Conservation (phyloP, 805 yeast genomes). For the Kazachstania martiniae region DNA sequence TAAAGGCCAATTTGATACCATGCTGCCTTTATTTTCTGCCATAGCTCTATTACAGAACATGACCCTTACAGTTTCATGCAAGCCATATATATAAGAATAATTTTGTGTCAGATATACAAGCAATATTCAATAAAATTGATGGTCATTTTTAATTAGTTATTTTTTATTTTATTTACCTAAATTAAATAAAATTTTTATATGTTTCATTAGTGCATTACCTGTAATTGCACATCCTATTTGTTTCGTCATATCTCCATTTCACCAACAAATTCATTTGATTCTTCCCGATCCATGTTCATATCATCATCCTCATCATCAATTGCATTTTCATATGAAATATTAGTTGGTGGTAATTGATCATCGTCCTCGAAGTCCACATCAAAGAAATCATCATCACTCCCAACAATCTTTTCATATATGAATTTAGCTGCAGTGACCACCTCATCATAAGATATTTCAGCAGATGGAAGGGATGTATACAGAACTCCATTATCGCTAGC, state of each 20-base stretch:
- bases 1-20: no score
- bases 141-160: no score
- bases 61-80: no score
- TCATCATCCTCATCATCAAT: slow-evolving; percentile 25
- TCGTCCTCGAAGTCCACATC: slow-evolving; percentile 96
- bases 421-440: slow-evolving; percentile 70
- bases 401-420: slow-evolving; percentile 70
- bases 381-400: slow-evolving; percentile 91
- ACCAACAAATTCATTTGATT: slow-evolving; percentile 32
- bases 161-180: no score
- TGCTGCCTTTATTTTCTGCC: no score
- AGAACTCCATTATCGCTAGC: slow-evolving; percentile 39
- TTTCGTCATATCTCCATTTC: slow-evolving; percentile 26
- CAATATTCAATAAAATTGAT: no score
- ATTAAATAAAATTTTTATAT: no score
- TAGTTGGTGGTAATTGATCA: slow-evolving; percentile 37
- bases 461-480: slow-evolving; percentile 58
- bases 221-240: no score
- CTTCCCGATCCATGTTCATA: slow-evolving; percentile 19
- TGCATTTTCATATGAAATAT: slow-evolving; percentile 17
- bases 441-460: slow-evolving; percentile 88
- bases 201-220: no score
- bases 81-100: no score
- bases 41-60: no score
- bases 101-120: no score